These are phyloP conservation scores for Physcia stellaris DNA, from an alignment of 495 filamentous ascomycete genomes.

Conservation along the genomic window DNA sequence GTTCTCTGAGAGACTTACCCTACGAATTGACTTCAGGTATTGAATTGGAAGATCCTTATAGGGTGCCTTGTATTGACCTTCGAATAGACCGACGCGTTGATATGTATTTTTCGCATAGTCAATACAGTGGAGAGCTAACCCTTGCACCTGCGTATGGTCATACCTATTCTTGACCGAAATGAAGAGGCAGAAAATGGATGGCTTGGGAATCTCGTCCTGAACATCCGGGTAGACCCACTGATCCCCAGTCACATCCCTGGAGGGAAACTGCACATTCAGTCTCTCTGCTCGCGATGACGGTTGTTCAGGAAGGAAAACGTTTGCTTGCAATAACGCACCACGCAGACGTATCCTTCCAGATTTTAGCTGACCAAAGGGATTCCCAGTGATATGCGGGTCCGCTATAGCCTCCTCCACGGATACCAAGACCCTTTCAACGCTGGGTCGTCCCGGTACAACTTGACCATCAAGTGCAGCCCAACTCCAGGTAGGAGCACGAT, in stretches of 20 bases:
- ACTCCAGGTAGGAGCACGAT: constrained; percentile 3
- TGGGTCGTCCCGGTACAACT: too few species aligned
- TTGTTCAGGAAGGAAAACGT: background rate
- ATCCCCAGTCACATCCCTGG: background rate
- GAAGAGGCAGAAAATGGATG: background rate
- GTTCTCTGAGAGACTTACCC: background rate
- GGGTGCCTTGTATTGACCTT: background rate
- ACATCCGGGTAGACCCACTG: background rate
- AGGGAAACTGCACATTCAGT: background rate
- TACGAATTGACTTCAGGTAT: background rate
- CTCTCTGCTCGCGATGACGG: background rate
- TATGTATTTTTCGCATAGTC: background rate
- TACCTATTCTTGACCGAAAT: background rate
- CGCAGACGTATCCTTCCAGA: background rate
- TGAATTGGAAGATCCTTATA: background rate
- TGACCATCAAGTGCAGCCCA: background rate
- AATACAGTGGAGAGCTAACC: background rate
- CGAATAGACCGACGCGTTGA: background rate
- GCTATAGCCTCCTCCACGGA: too few species aligned
- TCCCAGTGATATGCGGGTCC: too few species aligned
- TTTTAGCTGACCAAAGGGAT: background rate
- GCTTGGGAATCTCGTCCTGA: background rate
- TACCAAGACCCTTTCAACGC: too few species aligned
- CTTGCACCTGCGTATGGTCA: background rate
- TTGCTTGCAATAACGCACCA: background rate